Base-by-base conservation (phyloP, 352 stramenopile genomes). In the Phytophthora macrochlamydospora region DNA sequence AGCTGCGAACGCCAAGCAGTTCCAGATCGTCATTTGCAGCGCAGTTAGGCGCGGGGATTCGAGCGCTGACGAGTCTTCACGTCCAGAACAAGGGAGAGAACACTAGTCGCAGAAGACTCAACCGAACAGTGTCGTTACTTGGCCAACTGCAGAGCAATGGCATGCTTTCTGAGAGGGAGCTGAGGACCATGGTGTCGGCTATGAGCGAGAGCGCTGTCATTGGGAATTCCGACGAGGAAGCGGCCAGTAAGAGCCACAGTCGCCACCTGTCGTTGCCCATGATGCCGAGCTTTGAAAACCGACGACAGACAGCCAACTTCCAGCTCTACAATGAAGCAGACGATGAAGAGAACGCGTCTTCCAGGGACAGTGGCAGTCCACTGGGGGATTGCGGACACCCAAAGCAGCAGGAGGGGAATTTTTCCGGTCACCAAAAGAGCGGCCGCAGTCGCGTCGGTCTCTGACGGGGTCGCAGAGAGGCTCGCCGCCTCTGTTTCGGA, bases 191-290 rank as follows among this genome's bases (percentile, higher is more conserved):
- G 63, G 43, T 71, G 7, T 76, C 64, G 13, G 66, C 70, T 1
- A 75, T 75, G 51, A 73, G 66, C 49, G 62, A 52, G 14, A 69
- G 28, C 18, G 54, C 54, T 9, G 38, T 35, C 37, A 44, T 48
- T 24, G 37, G 4, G 3, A 65, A 24, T 24, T 24, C 52, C 24
- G 32, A n/a, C 1, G 51, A 69, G 28, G 65, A 46, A 46, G 42
- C 35, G 18, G 35, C 52, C 0, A 62, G 59, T 29, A 18, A 7
- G 24, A 73, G 59, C 1, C 62, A 76, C 44, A 64, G 42, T 54
- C 78, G 81, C 13, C 74, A 90, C 51, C 61, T 80, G 54, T 92
- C 84, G 40, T 60, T 91, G 24, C 84, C 82, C 0, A 40, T 84
- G 24, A 81, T 90, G 63, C 80, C 75, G 6, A 90, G 71, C 52